Base-by-base conservation (phyloP, 106 monocot genomes). In the Hemerocallis citrina region DNA sequence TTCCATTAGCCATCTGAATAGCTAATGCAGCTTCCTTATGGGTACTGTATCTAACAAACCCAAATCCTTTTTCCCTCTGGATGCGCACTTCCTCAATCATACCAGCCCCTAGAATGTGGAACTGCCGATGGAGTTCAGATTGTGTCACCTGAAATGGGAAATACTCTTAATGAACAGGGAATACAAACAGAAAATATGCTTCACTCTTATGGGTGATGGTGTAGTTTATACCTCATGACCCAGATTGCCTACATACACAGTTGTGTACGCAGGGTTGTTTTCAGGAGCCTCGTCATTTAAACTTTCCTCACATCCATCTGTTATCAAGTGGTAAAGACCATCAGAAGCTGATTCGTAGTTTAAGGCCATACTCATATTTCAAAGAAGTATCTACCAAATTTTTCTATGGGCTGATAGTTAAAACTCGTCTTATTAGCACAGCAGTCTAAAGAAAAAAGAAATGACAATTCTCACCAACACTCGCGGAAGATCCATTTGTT, bases 41-140 rank as follows among this genome's bases (percentile, higher is more conserved):
- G 38, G 64, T 75, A 28, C 65, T 67, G 39, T 75, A 89, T 56
- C 89, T 75, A 28, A 89, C 84, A 79, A 89, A 89, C 5, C 89
- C 89, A 81, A 89, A 89, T 52, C 89, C 89, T 73, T 85, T 89
- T 7, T 89, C 89, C 52, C 81, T 75, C 35, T 89, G 89, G 40
- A 89, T 73, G 14, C 89, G 81, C 0, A 89, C 77, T 59, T 89
- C 89, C 57, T 84, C 89, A 32, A 89, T 78, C 0, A 57, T 70
- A 35, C 89, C 89, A 67, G 63, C 84, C 4, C 78, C 78, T 0
- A 85, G 71, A 63, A 32, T 75, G 56, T 84, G 84, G 70, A 89
- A 89, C 31, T 80, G 80, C 38, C 84, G 84, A 36, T 89, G 89
- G 57, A 89, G 84, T 46, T 89, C 89, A 51, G 66, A 72, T 71